These are phyloP conservation scores for Schizosaccharomyces cryophilus DNA, from an alignment of 805 yeast species.

Conservation along the genomic window DNA sequence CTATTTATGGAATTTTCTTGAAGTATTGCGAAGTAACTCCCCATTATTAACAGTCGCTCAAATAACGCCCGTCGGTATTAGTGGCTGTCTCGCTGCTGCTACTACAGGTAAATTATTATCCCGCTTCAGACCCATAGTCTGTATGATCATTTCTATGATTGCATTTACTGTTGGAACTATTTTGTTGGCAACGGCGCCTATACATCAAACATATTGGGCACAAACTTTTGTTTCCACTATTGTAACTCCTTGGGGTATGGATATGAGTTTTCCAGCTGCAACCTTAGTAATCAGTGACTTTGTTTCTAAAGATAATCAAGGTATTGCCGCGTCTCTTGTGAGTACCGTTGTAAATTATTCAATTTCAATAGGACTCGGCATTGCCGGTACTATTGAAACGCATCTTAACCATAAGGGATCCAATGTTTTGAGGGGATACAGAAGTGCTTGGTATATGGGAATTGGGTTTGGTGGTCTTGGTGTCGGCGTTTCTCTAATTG, in stretches of 20 bases:
- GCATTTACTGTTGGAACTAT: slow-evolving; percentile 32
- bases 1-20: slow-evolving; percentile 29
- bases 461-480: slow-evolving; percentile 35
- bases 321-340: slow-evolving; percentile 53
- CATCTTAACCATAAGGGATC: slow-evolving; percentile 15
- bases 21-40: slow-evolving; percentile 25
- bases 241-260: slow-evolving; percentile 50
- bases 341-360: slow-evolving; percentile 51
- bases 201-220: slow-evolving; percentile 33
- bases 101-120: slow-evolving; percentile 24
- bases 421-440: slow-evolving; percentile 21
- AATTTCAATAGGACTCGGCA: slow-evolving; percentile 42
- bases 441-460: slow-evolving; percentile 36
- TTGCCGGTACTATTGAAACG: slow-evolving; percentile 42
- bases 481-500: slow-evolving; percentile 10
- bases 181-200: slow-evolving; percentile 32
- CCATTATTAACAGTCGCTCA: slow-evolving; percentile 25
- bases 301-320: slow-evolving; percentile 41
- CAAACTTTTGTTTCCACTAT: slow-evolving; percentile 31
- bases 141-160: slow-evolving; percentile 26
- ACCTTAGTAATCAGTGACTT: slow-evolving; percentile 23
- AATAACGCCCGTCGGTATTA: slow-evolving; percentile 22
- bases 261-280: slow-evolving; percentile 52
- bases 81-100: slow-evolving; percentile 33
- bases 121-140: slow-evolving; percentile 23